Base-by-base conservation (phyloP, 2,329 filamentous ascomycete genomes). In the Pseudocercospora pini-densiflorae region DNA sequence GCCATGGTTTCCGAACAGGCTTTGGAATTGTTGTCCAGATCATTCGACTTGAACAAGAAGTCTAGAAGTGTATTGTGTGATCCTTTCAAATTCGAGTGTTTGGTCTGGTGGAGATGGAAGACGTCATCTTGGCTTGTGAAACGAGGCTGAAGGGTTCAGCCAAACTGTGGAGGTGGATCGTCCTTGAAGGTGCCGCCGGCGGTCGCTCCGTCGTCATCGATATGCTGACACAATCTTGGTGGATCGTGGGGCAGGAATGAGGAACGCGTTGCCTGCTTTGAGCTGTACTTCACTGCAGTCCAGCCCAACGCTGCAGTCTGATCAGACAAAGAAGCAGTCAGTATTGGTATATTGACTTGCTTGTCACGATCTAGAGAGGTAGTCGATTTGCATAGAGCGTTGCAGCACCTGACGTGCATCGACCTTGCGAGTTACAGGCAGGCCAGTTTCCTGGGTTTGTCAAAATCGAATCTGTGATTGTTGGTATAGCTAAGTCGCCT, bases 121-220 rank as follows among this genome's bases (percentile, higher is more conserved):
- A 64, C 62, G 62, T 64, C 62, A 64, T 64, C 27, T n/a, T 31
- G 24, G 24, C 10, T 27, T 19, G 51, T 55, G 51, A 31, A 27
- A 55, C 27, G 51, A 55, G 51, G 51, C 51, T 55, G 51, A 31
- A 55, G 51, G 51, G 27, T 24, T 27, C 51, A 43, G 40, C 40
- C 40, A 6, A 43, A 43, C 6, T n/a, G 40, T 43, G 40, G 27
- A 55, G 51, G 27, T 33, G 27, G 51, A 55, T 55, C 51, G 24
- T 33, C 24, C 19, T 29, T 10, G 45, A 24, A 29, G 49, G 24
- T n/a, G 51, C 16, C 10, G 21, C 14, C n/a, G 51, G 27, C 16
- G 51, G 23, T 31, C 7, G 16, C 27, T 55, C 16, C 51, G 27
- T 27, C 51, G 51, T 55, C 51, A 55, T 55, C 51, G 51, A 55